Evolutionary conservation across 768 basidiomycete genomes (phyloP).

Genomic region (Clitopilus passeckerianus): DNA sequence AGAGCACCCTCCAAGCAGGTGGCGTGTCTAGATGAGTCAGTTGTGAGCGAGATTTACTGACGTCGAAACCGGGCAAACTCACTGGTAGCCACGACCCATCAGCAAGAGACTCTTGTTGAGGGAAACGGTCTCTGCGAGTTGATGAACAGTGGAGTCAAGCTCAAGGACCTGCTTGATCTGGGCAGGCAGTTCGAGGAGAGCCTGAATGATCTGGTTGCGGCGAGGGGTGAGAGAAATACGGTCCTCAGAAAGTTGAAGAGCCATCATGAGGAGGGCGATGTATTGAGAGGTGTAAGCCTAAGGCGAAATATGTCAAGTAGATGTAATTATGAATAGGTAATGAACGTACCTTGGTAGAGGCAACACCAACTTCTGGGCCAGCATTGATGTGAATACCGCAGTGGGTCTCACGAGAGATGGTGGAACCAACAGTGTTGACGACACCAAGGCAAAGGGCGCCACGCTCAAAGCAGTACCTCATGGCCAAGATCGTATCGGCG

Average conservation of each 20-base stretch:
- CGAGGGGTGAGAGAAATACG: slow-evolving; percentile 90
- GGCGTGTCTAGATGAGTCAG: slow-evolving; percentile 53
- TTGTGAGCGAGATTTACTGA: slow-evolving; percentile 2
- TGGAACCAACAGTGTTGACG: slow-evolving; percentile 98
- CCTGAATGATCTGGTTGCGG: slow-evolving; percentile 89
- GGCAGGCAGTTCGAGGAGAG: slow-evolving; percentile 82
- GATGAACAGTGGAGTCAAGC: slow-evolving; percentile 70
- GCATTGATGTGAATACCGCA: slow-evolving; percentile 99
- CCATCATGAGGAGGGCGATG: slow-evolving; percentile 96
- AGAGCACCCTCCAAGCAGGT: slow-evolving; percentile 97
- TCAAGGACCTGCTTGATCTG: slow-evolving; percentile 88
- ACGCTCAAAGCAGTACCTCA: slow-evolving; percentile 95
- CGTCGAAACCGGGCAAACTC: slow-evolving; percentile 18
- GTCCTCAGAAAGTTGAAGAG: slow-evolving; percentile 97
- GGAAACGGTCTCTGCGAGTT: slow-evolving; percentile 76
- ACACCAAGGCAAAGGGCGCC: slow-evolving; percentile 97
- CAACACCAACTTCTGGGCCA: slow-evolving; percentile 98
- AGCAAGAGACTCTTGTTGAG: slow-evolving; percentile 86
- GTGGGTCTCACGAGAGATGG: slow-evolving; percentile 96
- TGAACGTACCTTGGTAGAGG: slow-evolving; percentile 82
- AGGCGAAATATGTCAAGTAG: not conserved
- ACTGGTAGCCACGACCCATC: slow-evolving; percentile 99
- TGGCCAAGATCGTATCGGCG: slow-evolving; percentile 93
- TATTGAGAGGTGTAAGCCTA: slow-evolving; percentile 99
- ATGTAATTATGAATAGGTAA: not conserved